A percentile compares a stretch with the other conserved stretches of the same genome.
Conservation (phyloP, 225 moss, liverwort and hornwort genomes). For the Straminergon stramineum region DNA sequence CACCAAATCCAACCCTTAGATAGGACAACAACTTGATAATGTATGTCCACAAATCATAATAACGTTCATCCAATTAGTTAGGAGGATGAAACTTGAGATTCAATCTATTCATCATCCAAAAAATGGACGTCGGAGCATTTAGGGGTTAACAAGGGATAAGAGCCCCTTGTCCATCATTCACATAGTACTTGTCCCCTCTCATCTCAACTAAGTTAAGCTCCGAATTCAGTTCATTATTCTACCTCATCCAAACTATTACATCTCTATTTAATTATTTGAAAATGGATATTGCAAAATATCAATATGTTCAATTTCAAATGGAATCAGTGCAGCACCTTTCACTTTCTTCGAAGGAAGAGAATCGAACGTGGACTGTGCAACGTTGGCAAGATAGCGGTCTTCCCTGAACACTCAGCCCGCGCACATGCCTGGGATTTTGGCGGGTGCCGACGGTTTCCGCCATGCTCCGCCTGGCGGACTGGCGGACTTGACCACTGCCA, state of each 20-base stretch:
- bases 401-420: conserved; percentile 86
- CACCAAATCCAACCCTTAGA: too few species aligned
- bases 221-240: neutral
- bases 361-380: conserved; percentile 60
- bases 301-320: neutral
- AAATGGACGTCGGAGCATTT: too few species aligned
- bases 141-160: neutral
- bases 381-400: conserved; percentile 68
- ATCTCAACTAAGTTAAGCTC: neutral
- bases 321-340: conserved; percentile 28
- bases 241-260: neutral
- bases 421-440: too few species aligned
- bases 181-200: neutral
- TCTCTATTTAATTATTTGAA: neutral
- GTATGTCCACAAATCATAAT: too few species aligned
- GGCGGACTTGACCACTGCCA: too few species aligned
- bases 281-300: neutral
- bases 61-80: too few species aligned
- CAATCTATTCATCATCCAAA: too few species aligned
- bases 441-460: too few species aligned
- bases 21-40: too few species aligned
- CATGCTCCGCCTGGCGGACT: too few species aligned
- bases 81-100: too few species aligned
- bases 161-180: neutral
- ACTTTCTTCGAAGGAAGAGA: conserved; percentile 60